These are phyloP conservation scores for Diaporthe sp. DNA, from an alignment of 2,329 filamentous ascomycete species.

Conservation along the genomic window DNA sequence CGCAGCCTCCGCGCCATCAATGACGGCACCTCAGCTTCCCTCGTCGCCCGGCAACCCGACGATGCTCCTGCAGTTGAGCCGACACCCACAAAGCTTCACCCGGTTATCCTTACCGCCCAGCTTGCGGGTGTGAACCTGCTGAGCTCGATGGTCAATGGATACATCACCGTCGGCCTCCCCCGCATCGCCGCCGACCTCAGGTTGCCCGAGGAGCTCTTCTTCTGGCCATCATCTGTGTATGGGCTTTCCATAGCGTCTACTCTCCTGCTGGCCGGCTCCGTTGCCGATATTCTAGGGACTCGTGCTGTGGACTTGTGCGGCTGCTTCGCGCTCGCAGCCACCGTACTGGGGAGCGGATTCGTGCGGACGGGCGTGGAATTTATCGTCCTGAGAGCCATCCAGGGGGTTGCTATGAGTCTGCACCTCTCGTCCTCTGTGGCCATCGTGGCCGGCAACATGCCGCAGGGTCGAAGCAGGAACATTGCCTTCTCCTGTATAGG, in stretches of 20 bases:
- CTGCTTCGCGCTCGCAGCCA: conserved; percentile 48
- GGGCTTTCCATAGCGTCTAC: conserved; percentile 53
- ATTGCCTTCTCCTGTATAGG: conserved; percentile 60
- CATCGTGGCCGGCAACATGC: conserved; percentile 52
- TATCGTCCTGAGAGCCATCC: conserved; percentile 55
- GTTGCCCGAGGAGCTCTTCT: conserved; percentile 51
- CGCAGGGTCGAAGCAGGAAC: conserved; percentile 54
- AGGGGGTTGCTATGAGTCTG: conserved; percentile 55
- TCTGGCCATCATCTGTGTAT: conserved; percentile 57
- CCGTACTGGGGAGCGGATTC: conserved; percentile 52
- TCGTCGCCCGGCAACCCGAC: neutral
- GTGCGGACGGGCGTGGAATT: conserved; percentile 51
- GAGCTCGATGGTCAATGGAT: conserved; percentile 48
- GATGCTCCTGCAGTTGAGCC: neutral
- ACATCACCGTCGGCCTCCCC: conserved; percentile 57
- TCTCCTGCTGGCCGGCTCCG: conserved; percentile 55
- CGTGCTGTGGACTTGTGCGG: conserved; percentile 52
- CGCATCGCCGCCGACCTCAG: conserved; percentile 55
- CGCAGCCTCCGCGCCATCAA: neutral
- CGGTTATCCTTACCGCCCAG: conserved; percentile 35
- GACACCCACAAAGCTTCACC: neutral
- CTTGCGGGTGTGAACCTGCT: conserved; percentile 48
- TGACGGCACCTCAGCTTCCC: neutral
- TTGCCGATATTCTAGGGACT: conserved; percentile 55
- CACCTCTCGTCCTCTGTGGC: conserved; percentile 54